Evolutionary conservation across 495 filamentous ascomycete genomes (phyloP).

Genomic region (Hypoxylon fuscum): DNA sequence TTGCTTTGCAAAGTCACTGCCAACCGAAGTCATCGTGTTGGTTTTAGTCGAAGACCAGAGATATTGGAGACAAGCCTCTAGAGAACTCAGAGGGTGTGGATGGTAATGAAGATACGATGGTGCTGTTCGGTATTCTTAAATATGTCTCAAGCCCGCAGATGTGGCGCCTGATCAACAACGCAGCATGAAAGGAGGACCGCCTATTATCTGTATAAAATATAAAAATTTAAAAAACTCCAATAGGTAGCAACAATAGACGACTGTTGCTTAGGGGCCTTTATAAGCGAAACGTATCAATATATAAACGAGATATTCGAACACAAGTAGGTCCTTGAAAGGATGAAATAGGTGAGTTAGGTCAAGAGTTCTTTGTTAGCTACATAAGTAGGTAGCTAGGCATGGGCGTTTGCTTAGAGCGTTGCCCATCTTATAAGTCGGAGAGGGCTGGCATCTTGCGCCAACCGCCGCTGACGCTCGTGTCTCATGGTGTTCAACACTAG

Average conservation of each 20-base stretch:
- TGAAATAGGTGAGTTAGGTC: too few species aligned
- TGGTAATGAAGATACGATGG: neutral
- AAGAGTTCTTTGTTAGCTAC: too few species aligned
- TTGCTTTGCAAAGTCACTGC: constrained; percentile 25
- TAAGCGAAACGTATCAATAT: too few species aligned
- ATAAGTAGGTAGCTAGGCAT: too few species aligned
- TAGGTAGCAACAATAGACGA: neutral
- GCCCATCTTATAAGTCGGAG: neutral
- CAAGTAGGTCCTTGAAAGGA: too few species aligned
- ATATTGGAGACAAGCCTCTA: neutral
- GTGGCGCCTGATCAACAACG: too few species aligned
- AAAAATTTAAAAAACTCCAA: too few species aligned
- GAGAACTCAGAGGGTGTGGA: neutral
- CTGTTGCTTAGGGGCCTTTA: neutral
- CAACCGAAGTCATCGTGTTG: constrained; percentile 6
- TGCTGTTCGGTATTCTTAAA: neutral
- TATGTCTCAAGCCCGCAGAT: too few species aligned
- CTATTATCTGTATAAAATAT: too few species aligned
- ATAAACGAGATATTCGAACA: too few species aligned
- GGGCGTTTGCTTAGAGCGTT: too few species aligned
- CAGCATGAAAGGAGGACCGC: neutral
- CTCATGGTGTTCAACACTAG: neutral
- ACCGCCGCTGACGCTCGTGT: constrained; percentile 4
- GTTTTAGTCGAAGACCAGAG: neutral
- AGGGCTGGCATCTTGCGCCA: neutral